phyloP scores from a whole-genome alignment of 2,329 filamentous ascomycete genomes.

The Pyricularia pennisetigena region DNA sequence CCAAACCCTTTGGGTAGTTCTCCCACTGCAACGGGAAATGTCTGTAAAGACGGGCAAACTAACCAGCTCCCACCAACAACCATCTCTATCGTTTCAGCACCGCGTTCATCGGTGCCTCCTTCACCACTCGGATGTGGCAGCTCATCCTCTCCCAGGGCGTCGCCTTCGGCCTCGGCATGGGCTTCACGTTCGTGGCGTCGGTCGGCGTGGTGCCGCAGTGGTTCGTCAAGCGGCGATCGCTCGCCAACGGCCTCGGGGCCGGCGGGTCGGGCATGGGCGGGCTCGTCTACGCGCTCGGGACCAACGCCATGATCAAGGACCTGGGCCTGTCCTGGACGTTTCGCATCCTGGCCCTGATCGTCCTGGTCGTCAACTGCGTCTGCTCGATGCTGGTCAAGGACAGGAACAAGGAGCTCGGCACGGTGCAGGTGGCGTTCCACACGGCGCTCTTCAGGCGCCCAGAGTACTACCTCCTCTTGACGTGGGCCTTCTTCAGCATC shows the following conservation, averaged over 20 bases:
- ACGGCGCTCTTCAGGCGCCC: conserved; percentile 46
- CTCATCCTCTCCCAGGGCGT: conserved; percentile 67
- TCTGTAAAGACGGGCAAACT: background rate
- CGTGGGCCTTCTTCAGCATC: conserved; percentile 62
- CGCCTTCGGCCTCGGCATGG: conserved; percentile 70
- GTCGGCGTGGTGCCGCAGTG: conserved; percentile 63
- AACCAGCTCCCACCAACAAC: background rate
- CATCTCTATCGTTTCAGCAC: conserved; percentile 18
- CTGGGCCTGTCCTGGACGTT: conserved; percentile 60
- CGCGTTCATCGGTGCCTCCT: conserved; percentile 61
- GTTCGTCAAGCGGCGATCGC: conserved; percentile 58
- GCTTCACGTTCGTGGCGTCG: conserved; percentile 61
- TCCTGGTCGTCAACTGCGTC: conserved; percentile 52
- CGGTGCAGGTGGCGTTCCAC: conserved; percentile 59
- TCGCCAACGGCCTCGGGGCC: conserved; percentile 59
- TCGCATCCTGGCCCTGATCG: conserved; percentile 52
- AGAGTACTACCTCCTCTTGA: conserved; percentile 55
- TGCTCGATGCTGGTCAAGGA: conserved; percentile 58
- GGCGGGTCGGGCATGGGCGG: conserved; percentile 71
- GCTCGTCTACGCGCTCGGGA: conserved; percentile 55
- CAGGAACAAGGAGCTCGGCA: conserved; percentile 60
- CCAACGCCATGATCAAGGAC: conserved; percentile 57
- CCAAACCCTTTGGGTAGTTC: background rate
- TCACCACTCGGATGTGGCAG: conserved; percentile 61
- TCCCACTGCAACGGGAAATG: background rate